Percentiles rank a stretch among this genome's conserved stretches.
Evolutionary conservation across 1,284 basidiomycete species (phyloP).

Genomic region (Phlebopus sp.): DNA sequence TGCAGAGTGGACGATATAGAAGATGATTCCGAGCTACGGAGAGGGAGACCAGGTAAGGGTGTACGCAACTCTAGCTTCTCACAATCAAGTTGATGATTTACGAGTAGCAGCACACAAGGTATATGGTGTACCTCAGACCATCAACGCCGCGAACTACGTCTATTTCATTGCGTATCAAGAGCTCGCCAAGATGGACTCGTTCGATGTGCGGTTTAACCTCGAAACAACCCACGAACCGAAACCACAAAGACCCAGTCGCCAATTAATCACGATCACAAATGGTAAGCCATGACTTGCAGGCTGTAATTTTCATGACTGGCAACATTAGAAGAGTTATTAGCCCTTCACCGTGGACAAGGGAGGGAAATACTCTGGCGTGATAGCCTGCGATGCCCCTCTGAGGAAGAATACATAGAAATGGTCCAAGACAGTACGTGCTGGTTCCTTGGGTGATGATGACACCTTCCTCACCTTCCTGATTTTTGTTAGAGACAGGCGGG

Average conservation of each 20-base stretch:
- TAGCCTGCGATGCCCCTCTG: conserved; percentile 73
- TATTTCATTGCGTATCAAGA: conserved; percentile 90
- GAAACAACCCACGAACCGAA: conserved; percentile 4
- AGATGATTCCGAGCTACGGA: conserved; percentile 71
- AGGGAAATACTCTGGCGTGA: conserved; percentile 81
- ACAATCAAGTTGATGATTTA: neutral
- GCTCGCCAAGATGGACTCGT: conserved; percentile 42
- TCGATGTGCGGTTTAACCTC: conserved; percentile 32
- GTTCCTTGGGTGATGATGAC: neutral
- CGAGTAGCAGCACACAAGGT: conserved; percentile 72
- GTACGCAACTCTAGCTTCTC: neutral
- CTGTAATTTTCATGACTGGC: neutral
- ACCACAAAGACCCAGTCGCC: too few relatives aligned
- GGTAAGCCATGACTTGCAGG: conserved; percentile 33
- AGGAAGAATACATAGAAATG: conserved; percentile 83
- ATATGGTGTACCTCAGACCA: conserved; percentile 79
- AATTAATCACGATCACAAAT: conserved; percentile 68
- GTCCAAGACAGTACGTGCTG: conserved; percentile 71
- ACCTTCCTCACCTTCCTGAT: conserved; percentile 2
- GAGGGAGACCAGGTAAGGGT: conserved; percentile 66
- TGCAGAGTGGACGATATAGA: conserved; percentile 82
- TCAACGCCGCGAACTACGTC: conserved; percentile 85
- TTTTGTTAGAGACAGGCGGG: conserved; percentile 83
- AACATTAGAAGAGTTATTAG: conserved; percentile 64
- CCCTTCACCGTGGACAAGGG: conserved; percentile 80